These are phyloP conservation scores for Deuterostichococcus epilithicus DNA, from an alignment of 139 green algal genomes.

Conservation along the genomic window DNA sequence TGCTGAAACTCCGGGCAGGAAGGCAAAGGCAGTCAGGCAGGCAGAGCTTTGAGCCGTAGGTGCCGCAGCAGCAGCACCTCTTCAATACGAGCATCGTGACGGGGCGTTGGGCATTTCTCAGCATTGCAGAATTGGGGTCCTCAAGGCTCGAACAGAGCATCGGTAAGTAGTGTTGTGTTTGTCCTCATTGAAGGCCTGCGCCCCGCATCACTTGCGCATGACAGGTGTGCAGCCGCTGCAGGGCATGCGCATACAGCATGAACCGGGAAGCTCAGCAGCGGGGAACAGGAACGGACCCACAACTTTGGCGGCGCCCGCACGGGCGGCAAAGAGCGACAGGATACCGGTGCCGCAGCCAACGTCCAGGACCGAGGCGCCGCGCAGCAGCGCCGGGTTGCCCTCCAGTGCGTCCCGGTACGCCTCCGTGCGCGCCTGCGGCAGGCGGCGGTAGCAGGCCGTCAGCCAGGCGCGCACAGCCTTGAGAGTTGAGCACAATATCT, in stretches of 20 bases:
- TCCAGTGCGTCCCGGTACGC: conserved; percentile 78
- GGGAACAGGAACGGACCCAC: conserved; percentile 31
- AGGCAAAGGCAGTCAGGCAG: no score
- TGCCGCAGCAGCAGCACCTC: background rate
- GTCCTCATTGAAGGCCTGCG: background rate
- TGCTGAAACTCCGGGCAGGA: no score
- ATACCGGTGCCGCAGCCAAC: conserved; percentile 94
- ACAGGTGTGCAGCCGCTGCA: background rate
- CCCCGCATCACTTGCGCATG: background rate
- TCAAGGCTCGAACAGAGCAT: background rate
- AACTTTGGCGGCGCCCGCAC: conserved; percentile 68
- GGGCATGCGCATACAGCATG: background rate
- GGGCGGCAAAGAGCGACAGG: conserved; percentile 88
- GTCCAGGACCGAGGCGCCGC: conserved; percentile 76
- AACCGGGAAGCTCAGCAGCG: background rate
- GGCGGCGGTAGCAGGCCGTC: background rate
- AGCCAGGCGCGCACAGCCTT: background rate
- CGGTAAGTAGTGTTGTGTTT: background rate
- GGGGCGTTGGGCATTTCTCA: background rate
- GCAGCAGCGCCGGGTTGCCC: conserved; percentile 69
- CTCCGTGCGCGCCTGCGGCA: conserved; percentile 64
- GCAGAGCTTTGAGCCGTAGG: background rate
- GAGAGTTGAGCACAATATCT: no score
- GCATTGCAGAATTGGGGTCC: background rate
- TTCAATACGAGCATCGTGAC: no score